These are phyloP conservation scores for Fusarium goolgardi DNA, from an alignment of 2,329 filamentous ascomycete species.

Conservation along the genomic window DNA sequence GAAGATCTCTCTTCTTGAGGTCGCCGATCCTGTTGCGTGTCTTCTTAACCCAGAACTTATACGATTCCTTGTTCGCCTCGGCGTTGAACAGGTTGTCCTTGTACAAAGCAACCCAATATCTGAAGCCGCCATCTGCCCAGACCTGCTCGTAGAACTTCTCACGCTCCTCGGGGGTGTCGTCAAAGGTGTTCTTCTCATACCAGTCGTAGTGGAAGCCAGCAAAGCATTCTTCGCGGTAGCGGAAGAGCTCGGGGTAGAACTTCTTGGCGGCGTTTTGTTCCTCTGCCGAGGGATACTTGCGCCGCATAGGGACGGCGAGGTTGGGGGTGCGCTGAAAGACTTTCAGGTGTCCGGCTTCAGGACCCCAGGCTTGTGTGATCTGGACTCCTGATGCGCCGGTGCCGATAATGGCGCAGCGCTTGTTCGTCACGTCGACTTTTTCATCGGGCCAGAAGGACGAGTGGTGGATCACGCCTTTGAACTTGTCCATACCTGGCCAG, in stretches of 20 bases:
- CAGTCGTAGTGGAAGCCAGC: conserved; percentile 70
- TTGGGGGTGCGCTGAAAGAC: conserved; percentile 78
- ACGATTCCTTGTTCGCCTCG: conserved; percentile 64
- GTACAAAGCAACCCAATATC: conserved; percentile 65
- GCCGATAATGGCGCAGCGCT: conserved; percentile 71
- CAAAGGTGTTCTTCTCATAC: conserved; percentile 65
- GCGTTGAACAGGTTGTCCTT: conserved; percentile 61
- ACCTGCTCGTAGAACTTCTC: conserved; percentile 61
- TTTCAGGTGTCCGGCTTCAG: conserved; percentile 61
- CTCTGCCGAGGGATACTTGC: conserved; percentile 53
- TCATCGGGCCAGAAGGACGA: conserved; percentile 70
- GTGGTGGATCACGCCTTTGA: conserved; percentile 69
- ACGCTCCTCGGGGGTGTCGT: conserved; percentile 63
- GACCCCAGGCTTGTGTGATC: conserved; percentile 70
- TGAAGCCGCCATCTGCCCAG: conserved; percentile 66
- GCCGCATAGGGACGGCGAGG: conserved; percentile 70
- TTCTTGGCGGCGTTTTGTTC: conserved; percentile 58
- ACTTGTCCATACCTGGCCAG: conserved; percentile 69
- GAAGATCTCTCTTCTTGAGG: conserved; percentile 59
- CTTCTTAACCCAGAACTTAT: conserved; percentile 67
- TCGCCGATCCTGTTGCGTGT: conserved; percentile 62
- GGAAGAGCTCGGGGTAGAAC: conserved; percentile 64
- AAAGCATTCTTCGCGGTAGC: conserved; percentile 63
- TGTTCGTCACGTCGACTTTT: conserved; percentile 66
- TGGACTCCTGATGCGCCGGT: conserved; percentile 74